Base-by-base conservation (phyloP, 805 yeast genomes). In the Metschnikowia gelsemii region DNA sequence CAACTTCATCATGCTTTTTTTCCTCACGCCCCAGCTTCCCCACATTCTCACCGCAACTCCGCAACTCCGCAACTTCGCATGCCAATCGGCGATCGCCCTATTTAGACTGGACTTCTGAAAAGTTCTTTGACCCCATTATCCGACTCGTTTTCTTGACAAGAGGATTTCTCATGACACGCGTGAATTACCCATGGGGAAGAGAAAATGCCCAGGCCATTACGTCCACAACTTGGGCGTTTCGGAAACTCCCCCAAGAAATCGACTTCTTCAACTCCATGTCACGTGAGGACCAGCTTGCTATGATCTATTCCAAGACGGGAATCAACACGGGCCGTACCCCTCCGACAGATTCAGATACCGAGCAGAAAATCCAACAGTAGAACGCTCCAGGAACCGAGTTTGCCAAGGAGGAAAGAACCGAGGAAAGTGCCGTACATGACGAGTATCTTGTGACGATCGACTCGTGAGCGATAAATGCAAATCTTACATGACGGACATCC, bases 201-300 rank as follows among this genome's bases (percentile, higher is more conserved):
- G 43, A 39, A 17, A 39, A 39, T 13, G 43, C 43, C 14, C 19
- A 33, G 25, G 19, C 14, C n/a, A 21, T 27, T 19, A 17, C 34
- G 27, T 11, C 23, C 30, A 27, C 30, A 18, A 39, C 34, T 8
- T 39, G 38, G 38, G 33, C 29, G 13, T 33, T 39, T 21, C 43
- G 43, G 7, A 27, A 33, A 32, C 22, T 24, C 8, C 27, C 27
- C 3, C 31, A 29, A 27, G 43, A 40, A 18, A 29, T 29, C 14
- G 30, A 14, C 23, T 28, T 35, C 34, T 34, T 35, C 39, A 17
- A 40, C 26, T 8, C 22, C 19, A 29, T 40, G 43, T 40, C 43
- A 32, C 33, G 39, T 32, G 43, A 40, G 32, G 39, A 34, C 25
- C 43, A 40, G 39, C 37, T 40, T 16, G 20, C 26, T 11, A 40